Percentiles rank a stretch among this genome's conserved stretches.
phyloP scores from a whole-genome alignment of 805 yeast species.

The Schwanniomyces occidentalis region DNA sequence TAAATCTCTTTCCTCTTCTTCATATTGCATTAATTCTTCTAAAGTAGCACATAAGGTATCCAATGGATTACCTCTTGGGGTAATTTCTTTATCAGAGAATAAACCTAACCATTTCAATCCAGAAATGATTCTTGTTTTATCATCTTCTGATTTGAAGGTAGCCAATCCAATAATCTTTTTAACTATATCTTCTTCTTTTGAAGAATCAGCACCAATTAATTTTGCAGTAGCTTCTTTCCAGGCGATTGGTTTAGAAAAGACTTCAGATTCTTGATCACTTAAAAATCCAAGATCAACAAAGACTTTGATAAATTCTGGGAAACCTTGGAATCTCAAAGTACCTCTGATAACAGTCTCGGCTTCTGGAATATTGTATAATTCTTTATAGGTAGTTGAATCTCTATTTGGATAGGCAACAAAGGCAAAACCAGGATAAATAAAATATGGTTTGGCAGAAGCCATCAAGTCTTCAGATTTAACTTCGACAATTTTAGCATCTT shows the following conservation, averaged over 20 bases:
- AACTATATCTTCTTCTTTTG: constrained; percentile 69
- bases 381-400: constrained; percentile 92
- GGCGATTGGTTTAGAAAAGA: constrained; percentile 56
- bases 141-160: constrained; percentile 75
- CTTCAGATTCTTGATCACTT: constrained; percentile 67
- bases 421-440: constrained; percentile 92
- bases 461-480: constrained; percentile 88
- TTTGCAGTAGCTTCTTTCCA: constrained; percentile 89
- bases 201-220: constrained; percentile 72
- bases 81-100: constrained; percentile 71
- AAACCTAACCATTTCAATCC: constrained; percentile 96
- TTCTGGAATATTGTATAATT: constrained; percentile 92
- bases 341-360: constrained; percentile 97
- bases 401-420: constrained; percentile 97
- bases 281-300: constrained; percentile 92
- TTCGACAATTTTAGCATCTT: constrained; percentile 78
- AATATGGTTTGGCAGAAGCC: constrained; percentile 94
- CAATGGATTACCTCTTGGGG: constrained; percentile 90
- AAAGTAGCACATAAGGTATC: constrained; percentile 96
- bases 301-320: constrained; percentile 96
- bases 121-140: constrained; percentile 79
- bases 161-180: constrained; percentile 77
- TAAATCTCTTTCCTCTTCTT: constrained; percentile 91
- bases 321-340: constrained; percentile 96
- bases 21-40: constrained; percentile 95